Evolutionary conservation across 495 filamentous ascomycete species (phyloP).

Genomic region (Trypethelium eluteriae): DNA sequence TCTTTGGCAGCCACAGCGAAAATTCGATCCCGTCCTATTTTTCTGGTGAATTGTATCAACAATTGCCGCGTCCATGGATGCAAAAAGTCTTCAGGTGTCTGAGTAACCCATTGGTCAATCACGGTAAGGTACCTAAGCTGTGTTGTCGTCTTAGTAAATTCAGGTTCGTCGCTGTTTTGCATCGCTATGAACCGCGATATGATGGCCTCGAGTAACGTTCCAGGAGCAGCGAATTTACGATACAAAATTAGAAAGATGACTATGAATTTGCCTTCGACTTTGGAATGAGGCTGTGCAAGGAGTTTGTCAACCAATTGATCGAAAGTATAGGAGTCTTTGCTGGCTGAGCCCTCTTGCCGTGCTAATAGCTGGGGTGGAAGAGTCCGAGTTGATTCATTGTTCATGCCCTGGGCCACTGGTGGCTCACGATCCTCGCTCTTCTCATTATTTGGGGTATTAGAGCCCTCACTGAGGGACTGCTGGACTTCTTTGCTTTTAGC

Average conservation of each 20-base stretch:
- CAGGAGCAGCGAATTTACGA: slow-evolving; percentile 82
- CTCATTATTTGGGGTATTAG: background rate
- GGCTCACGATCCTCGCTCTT: background rate
- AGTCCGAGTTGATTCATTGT: slow-evolving; percentile 30
- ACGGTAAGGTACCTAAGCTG: slow-evolving; percentile 77
- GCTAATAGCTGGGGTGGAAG: background rate
- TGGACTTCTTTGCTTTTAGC: slow-evolving; percentile 4
- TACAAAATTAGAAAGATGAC: slow-evolving; percentile 89
- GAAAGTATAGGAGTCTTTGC: slow-evolving; percentile 43
- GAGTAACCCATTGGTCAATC: slow-evolving; percentile 81
- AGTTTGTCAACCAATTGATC: slow-evolving; percentile 86
- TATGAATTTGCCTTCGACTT: slow-evolving; percentile 74
- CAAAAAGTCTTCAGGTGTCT: slow-evolving; percentile 89
- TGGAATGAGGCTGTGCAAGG: slow-evolving; percentile 70
- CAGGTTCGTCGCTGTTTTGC: slow-evolving; percentile 47
- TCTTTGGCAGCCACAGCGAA: slow-evolving; percentile 78
- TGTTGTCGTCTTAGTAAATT: slow-evolving; percentile 61
- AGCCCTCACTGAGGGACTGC: background rate
- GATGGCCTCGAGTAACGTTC: slow-evolving; percentile 64
- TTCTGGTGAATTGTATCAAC: slow-evolving; percentile 62
- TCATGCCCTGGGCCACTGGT: slow-evolving; percentile 4
- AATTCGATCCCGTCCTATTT: slow-evolving; percentile 60
- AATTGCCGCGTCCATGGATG: slow-evolving; percentile 63
- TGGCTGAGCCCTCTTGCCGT: background rate
- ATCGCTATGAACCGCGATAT: slow-evolving; percentile 59